A percentile compares a stretch with the other conserved stretches of the same genome.
These are phyloP conservation scores for Amanita bisporigera DNA, from an alignment of 1,284 basidiomycete genomes.

Conservation along the genomic window DNA sequence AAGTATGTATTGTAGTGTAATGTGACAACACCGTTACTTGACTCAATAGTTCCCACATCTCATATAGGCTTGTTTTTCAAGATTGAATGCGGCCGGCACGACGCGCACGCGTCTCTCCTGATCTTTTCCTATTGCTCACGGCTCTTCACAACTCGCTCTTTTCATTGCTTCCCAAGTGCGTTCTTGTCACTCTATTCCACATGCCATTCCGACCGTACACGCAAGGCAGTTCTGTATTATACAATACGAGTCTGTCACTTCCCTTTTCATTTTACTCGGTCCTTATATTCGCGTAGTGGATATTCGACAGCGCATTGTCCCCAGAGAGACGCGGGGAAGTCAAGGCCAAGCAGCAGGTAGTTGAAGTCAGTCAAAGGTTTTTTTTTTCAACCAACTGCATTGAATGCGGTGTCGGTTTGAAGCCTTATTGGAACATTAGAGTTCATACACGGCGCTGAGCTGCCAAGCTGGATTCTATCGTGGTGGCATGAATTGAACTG, in stretches of 20 bases:
- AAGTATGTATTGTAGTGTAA: not conserved
- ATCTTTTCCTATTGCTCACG: constrained; percentile 15
- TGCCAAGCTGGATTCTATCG: no score
- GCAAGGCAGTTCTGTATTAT: constrained; percentile 54
- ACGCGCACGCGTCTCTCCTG: constrained; percentile 43
- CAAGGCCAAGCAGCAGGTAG: constrained; percentile 72
- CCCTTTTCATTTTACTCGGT: constrained; percentile 1
- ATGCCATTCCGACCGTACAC: constrained; percentile 23
- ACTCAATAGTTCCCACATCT: no score
- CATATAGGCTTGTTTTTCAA: no score
- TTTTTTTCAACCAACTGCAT: no score
- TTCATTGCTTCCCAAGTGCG: constrained; percentile 53
- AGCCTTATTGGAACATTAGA: no score
- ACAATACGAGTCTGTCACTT: constrained; percentile 47
- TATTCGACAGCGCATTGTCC: constrained; percentile 46
- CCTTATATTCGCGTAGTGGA: constrained; percentile 42
- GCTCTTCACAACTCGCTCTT: constrained; percentile 44
- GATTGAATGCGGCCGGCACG: no score
- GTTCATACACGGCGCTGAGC: no score
- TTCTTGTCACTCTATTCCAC: constrained; percentile 18
- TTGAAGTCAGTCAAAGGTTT: no score
- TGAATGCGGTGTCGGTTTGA: no score
- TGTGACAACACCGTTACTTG: not conserved
- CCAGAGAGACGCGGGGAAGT: constrained; percentile 62
- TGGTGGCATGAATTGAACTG: no score